Evolutionary conservation across 192 early-diverging fungal species (phyloP).

Genomic region (Podila minutissima): DNA sequence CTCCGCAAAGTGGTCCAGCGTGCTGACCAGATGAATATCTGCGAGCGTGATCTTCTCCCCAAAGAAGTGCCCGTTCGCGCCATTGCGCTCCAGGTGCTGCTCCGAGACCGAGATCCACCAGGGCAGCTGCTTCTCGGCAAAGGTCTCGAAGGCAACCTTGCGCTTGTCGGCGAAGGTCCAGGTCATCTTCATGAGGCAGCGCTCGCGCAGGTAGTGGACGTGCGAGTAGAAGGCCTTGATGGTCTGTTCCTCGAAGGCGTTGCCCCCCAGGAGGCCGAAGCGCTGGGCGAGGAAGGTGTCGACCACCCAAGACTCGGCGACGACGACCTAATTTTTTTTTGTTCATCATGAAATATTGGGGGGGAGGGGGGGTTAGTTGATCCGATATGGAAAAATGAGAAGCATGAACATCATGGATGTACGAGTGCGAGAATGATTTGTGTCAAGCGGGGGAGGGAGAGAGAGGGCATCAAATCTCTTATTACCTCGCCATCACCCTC

Average conservation of each 20-base stretch:
- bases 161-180: constrained; percentile 31
- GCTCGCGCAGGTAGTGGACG: constrained; percentile 34
- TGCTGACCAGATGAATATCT: constrained; percentile 23
- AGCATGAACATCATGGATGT: neutral
- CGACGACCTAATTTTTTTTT: neutral
- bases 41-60: constrained; percentile 27
- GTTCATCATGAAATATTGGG: neutral
- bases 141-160: constrained; percentile 8
- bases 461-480: neutral
- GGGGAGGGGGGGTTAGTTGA: no score
- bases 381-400: neutral
- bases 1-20: constrained; percentile 27
- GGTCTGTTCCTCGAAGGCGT: constrained; percentile 13
- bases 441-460: neutral
- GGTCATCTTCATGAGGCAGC: constrained; percentile 13
- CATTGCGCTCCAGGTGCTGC: constrained; percentile 22
- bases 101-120: constrained; percentile 17
- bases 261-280: constrained; percentile 22
- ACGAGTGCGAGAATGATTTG: neutral
- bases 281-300: constrained; percentile 25
- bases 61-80: constrained; percentile 24
- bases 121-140: constrained; percentile 2
- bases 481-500: constrained; percentile 1
- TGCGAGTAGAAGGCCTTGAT: constrained; percentile 28
- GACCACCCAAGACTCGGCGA: constrained; percentile 9